Evolutionary conservation across 805 yeast genomes (phyloP).

Genomic region (Danielia oregonensis): DNA sequence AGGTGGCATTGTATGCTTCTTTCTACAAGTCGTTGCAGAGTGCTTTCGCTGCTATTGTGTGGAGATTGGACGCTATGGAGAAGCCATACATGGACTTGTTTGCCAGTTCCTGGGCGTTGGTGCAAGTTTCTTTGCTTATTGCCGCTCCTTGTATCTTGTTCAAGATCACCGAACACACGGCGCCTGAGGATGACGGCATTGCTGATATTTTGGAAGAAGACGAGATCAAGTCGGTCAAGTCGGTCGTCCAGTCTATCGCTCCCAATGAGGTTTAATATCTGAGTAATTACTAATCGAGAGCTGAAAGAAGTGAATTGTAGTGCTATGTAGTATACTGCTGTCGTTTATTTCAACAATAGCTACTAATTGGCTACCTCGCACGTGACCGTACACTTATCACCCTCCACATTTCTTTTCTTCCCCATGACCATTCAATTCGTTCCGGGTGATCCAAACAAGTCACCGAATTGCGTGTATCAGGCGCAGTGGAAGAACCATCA

Average conservation of each 20-base stretch:
- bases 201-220: slow-evolving; percentile 17
- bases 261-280: background rate
- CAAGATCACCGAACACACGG: slow-evolving; percentile 44
- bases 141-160: slow-evolving; percentile 45
- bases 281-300: too few species aligned
- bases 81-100: slow-evolving; percentile 39
- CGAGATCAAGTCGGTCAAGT: slow-evolving; percentile 18
- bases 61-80: slow-evolving; percentile 50
- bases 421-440: slow-evolving; percentile 63
- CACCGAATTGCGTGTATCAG: slow-evolving; percentile 53
- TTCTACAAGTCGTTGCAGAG: slow-evolving; percentile 62
- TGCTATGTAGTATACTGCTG: too few species aligned
- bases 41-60: slow-evolving; percentile 59
- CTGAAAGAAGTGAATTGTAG: too few species aligned
- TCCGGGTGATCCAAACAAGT: slow-evolving; percentile 79
- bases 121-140: slow-evolving; percentile 44
- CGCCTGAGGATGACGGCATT: slow-evolving; percentile 28
- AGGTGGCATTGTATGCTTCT: slow-evolving; percentile 54
- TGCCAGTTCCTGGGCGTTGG: slow-evolving; percentile 50
- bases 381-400: too few species aligned
- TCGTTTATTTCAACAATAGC: too few species aligned
- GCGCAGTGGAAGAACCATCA: slow-evolving; percentile 63
- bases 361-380: too few species aligned
- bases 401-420: too few species aligned
- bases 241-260: background rate